Conservation (phyloP, 352 stramenopile genomes). For the Pythium guiyangense region DNA sequence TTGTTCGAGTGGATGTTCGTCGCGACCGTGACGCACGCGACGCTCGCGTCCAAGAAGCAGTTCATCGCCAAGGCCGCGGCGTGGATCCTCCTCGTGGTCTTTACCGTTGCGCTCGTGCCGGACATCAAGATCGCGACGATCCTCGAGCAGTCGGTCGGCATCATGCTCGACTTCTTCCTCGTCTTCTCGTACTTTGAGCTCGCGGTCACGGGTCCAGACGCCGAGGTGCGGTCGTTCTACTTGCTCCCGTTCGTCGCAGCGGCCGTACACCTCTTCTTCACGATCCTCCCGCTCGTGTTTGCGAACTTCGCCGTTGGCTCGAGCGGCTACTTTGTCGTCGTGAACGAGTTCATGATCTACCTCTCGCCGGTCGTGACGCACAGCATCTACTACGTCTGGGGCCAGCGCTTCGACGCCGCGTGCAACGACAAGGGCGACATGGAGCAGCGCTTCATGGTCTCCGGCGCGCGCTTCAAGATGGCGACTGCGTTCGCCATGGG, state of each 20-base stretch:
- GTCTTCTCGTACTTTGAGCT: constrained; percentile 10
- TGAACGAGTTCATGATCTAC: constrained; percentile 16
- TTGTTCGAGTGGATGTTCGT: constrained; percentile 14
- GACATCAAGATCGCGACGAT: constrained; percentile 11
- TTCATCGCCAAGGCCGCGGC: constrained; percentile 8
- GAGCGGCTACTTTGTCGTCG: constrained; percentile 7
- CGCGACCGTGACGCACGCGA: constrained; percentile 7
- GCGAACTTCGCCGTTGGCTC: constrained; percentile 13
- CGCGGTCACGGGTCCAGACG: constrained; percentile 4
- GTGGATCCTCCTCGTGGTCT: constrained; percentile 9
- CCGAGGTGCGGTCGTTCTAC: constrained; percentile 12
- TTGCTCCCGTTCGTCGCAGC: constrained; percentile 8
- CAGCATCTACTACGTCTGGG: constrained; percentile 14
- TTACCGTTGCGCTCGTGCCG: constrained; percentile 5
- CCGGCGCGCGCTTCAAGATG: constrained; percentile 1
- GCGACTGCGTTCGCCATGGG: constrained; percentile 5
- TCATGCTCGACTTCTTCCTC: constrained; percentile 18
- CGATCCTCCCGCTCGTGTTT: constrained; percentile 14
- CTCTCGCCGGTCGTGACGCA: constrained; percentile 12
- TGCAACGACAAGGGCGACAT: constrained; percentile 11
- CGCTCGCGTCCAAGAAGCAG: constrained; percentile 2
- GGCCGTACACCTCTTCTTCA: constrained; percentile 10
- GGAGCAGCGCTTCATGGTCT: constrained; percentile 7
- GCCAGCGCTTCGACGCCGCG: constrained; percentile 7
- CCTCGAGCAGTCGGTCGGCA: constrained; percentile 11